Evolutionary conservation across 441 rosid genomes (phyloP).

Genomic region (Gossypium aridum): DNA sequence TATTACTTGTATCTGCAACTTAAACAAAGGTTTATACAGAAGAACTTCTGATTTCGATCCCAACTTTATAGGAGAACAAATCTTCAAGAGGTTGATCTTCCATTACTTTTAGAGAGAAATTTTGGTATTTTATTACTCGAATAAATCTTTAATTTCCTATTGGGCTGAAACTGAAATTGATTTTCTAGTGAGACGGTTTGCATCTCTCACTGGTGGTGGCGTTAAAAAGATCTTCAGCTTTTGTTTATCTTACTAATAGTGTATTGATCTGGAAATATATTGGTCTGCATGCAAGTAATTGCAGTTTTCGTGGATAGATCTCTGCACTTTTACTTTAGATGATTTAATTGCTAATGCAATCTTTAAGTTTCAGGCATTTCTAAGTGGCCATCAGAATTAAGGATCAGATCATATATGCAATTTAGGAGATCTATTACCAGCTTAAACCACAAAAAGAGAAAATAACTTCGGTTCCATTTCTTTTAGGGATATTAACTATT

Average conservation of each 20-base stretch:
- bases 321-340: not conserved
- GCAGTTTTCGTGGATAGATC: not conserved
- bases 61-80: slow-evolving; percentile 15
- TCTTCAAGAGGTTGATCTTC: slow-evolving; percentile 7
- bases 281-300: not conserved
- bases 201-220: not conserved
- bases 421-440: not conserved
- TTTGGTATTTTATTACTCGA: not conserved
- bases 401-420: not conserved
- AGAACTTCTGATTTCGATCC: slow-evolving; percentile 3
- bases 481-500: not conserved
- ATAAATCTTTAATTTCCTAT: not conserved
- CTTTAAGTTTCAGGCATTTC: not conserved
- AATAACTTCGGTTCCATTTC: not conserved
- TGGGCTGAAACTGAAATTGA: slow-evolving; percentile 9
- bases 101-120: slow-evolving; percentile 12
- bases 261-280: not conserved
- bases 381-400: no score
- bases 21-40: slow-evolving; percentile 8
- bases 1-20: not conserved
- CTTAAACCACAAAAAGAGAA: no score
- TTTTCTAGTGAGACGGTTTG: not conserved
- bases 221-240: not conserved
- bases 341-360: not conserved
- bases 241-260: not conserved